phyloP scores from a whole-genome alignment of 2,329 filamentous ascomycete genomes.

The Ascochyta pisi region DNA sequence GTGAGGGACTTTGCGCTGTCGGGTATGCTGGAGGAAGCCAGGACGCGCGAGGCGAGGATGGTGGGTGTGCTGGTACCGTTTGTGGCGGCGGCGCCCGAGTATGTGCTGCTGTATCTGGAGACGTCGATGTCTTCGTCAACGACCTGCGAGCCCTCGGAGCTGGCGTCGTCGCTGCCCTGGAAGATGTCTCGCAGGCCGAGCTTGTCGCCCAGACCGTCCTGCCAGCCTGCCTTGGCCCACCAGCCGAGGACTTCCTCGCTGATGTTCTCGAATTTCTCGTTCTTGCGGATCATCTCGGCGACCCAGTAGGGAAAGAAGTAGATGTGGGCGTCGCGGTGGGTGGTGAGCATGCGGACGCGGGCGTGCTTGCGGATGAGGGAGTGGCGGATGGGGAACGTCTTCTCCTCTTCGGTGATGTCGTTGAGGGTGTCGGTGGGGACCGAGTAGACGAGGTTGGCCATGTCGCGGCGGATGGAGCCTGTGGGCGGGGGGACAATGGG shows the following conservation, averaged over 20 bases:
- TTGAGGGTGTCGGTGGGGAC: slow-evolving; percentile 90
- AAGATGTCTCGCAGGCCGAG: slow-evolving; percentile 74
- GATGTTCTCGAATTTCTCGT: slow-evolving; percentile 84
- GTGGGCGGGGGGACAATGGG: slow-evolving; percentile 65
- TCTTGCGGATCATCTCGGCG: slow-evolving; percentile 79
- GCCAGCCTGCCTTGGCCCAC: slow-evolving; percentile 96
- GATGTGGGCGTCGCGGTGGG: slow-evolving; percentile 88
- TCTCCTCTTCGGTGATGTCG: slow-evolving; percentile 78
- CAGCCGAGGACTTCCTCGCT: slow-evolving; percentile 91
- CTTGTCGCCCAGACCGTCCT: slow-evolving; percentile 79
- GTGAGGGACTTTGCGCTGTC: slow-evolving; percentile 36
- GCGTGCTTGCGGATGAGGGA: slow-evolving; percentile 77
- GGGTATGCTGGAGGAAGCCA: slow-evolving; percentile 38
- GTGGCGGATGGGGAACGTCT: slow-evolving; percentile 75
- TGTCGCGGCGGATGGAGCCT: slow-evolving; percentile 69
- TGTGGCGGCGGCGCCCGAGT: slow-evolving; percentile 35
- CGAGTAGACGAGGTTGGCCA: slow-evolving; percentile 83
- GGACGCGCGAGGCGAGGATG: slow-evolving; percentile 48
- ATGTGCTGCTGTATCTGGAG: slow-evolving; percentile 60
- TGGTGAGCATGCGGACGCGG: slow-evolving; percentile 79
- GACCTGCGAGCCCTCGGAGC: slow-evolving; percentile 40
- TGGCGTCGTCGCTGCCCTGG: slow-evolving; percentile 53
- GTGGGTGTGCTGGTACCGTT: slow-evolving; percentile 19
- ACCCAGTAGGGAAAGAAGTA: slow-evolving; percentile 95
- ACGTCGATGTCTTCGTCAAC: slow-evolving; percentile 63